Conservation (phyloP, 306 rosid genomes). For the Medicago truncatula region DNA sequence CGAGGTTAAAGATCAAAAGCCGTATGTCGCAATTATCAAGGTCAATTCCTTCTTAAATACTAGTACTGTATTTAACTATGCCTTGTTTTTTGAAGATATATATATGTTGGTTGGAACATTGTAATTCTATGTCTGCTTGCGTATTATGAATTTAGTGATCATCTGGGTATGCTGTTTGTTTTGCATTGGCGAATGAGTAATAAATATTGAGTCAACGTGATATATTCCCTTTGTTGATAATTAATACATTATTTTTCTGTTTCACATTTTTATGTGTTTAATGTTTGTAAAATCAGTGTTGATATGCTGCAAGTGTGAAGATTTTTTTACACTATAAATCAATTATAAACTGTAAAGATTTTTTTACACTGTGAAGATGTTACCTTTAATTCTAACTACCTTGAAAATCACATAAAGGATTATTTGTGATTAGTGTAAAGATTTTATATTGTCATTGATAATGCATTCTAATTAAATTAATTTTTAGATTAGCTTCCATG, state of each 20-base stretch:
- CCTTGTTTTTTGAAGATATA: constrained; percentile 1
- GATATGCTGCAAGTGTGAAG: neutral
- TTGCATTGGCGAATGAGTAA: constrained; percentile 20
- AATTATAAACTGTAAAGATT: too few species aligned
- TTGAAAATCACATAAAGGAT: neutral
- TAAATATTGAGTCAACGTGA: neutral
- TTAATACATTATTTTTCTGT: constrained; percentile 1
- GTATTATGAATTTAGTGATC: neutral
- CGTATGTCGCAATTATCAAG: constrained; percentile 95
- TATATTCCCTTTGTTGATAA: neutral
- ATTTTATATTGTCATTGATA: neutral
- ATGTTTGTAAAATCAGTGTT: constrained; percentile 11
- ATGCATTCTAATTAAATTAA: neutral
- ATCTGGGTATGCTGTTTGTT: neutral
- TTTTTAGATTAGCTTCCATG: constrained; percentile 2
- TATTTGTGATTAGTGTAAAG: neutral
- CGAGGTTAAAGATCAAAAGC: constrained; percentile 75
- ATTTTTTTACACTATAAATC: neutral
- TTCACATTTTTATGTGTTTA: constrained; percentile 6
- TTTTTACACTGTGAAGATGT: neutral
- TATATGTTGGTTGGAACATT: constrained; percentile 23
- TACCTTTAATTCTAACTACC: neutral
- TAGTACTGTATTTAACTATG: constrained; percentile 6
- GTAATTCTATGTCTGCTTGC: constrained; percentile 20
- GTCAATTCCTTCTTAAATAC: constrained; percentile 44